Base-by-base conservation (phyloP, 805 yeast genomes). In the Cyberlindnera xylosilytica region DNA sequence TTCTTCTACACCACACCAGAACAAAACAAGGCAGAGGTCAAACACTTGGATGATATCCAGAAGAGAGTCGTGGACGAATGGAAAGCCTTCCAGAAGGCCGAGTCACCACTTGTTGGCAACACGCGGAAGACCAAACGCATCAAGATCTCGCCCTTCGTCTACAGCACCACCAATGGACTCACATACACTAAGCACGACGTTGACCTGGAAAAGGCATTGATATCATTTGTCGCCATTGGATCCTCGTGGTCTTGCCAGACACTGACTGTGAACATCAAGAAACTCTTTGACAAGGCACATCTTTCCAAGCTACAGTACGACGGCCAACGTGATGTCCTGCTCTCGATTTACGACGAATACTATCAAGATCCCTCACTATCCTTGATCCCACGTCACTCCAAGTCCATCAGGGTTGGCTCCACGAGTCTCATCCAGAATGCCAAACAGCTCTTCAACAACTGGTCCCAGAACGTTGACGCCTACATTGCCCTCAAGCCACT, bases 211-310 rank as follows among this genome's bases (percentile, higher is more conserved):
- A 41, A 35, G 13, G 32, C 54, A 2, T 29, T 52, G 2, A 9
- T 46, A 2, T 32, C 40, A 6, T 50, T 50, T 23, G 41, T 52
- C 13, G 59, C 61, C 3, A 49, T 58, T 30, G 61, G 61, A 0
- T 30, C 43, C 17, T 27, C 31, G 2, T 58, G 62, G 62, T 53
- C 61, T 1, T 58, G 60, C 36, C 62, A 58, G 39, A 58, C 62
- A 0, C 20, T 58, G 3, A 23, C 40, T 3, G 47, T 56, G n/a
- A 52, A 56, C 38, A 19, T 49, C 12, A 44, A 42, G 33, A 47
- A 51, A 15, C 32, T 58, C 9, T 58, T 40, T 33, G 57, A 56
- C 27, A 38, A 42, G 19, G 19, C 39, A 3, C 42, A 54, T 34
- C 26, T 38, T 4, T 20, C 38, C 2, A 20, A 17, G 0, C 18